These are phyloP conservation scores for Leucosporidium scottii DNA, from an alignment of 768 basidiomycete genomes.

Conservation along the genomic window DNA sequence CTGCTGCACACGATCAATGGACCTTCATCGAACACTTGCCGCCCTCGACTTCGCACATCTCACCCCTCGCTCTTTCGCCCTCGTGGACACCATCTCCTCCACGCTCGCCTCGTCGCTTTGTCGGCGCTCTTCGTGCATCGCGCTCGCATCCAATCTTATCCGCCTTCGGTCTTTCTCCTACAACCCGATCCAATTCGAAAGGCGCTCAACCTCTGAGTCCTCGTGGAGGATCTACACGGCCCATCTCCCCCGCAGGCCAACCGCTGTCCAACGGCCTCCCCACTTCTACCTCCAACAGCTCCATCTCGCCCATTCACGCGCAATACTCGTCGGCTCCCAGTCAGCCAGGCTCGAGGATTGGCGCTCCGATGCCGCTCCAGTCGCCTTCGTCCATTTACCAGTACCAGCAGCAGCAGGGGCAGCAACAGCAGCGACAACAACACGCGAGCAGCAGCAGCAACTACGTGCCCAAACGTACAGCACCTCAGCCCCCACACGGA, in stretches of 20 bases:
- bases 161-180: constrained; percentile 11
- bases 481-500: neutral
- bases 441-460: too few relatives aligned
- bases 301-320: constrained; percentile 13
- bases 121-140: neutral
- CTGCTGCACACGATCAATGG: neutral
- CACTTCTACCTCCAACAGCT: neutral
- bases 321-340: constrained; percentile 1
- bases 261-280: neutral
- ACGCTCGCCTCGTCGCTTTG: neutral
- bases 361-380: constrained; percentile 4
- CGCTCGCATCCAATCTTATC: neutral
- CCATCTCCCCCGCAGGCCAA: neutral
- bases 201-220: constrained; percentile 26
- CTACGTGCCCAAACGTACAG: constrained; percentile 11
- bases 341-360: neutral
- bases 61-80: neutral
- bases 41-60: neutral
- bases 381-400: constrained; percentile 4
- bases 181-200: neutral
- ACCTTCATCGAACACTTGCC: neutral
- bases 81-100: neutral
- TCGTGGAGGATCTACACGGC: neutral
- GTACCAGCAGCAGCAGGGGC: constrained; percentile 1
- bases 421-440: neutral